phyloP scores from a whole-genome alignment of 1,284 basidiomycete genomes.

The Somion occarium region DNA sequence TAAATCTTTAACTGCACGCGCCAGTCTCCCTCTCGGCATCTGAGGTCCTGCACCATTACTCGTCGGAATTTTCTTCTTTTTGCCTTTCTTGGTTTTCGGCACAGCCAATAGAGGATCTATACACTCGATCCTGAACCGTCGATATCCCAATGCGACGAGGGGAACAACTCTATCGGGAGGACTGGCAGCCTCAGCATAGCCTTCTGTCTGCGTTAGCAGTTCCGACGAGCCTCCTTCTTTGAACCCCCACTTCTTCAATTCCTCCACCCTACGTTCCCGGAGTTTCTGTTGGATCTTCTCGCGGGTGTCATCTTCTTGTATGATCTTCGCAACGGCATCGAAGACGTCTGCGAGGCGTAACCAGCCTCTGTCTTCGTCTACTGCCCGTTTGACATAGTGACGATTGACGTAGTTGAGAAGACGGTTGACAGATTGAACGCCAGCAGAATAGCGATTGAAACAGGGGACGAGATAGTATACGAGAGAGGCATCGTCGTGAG shows the following conservation, averaged over 20 bases:
- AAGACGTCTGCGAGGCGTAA: slow-evolving; percentile 61
- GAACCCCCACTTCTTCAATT: slow-evolving; percentile 69
- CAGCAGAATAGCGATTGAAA: slow-evolving; percentile 63
- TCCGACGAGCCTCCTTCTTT: slow-evolving; percentile 45
- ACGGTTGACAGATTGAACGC: slow-evolving; percentile 60
- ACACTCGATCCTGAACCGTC: slow-evolving; percentile 66
- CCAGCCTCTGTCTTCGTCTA: slow-evolving; percentile 76
- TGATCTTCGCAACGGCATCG: slow-evolving; percentile 53
- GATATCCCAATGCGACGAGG: slow-evolving; percentile 55
- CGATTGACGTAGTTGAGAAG: slow-evolving; percentile 75
- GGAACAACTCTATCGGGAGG: slow-evolving; percentile 59
- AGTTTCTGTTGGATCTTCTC: slow-evolving; percentile 53
- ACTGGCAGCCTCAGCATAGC: slow-evolving; percentile 69
- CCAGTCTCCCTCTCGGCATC: slow-evolving; percentile 59
- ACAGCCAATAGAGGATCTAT: slow-evolving; percentile 63
- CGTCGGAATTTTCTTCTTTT: slow-evolving; percentile 35
- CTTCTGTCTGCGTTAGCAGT: slow-evolving; percentile 50
- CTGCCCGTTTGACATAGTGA: slow-evolving; percentile 70
- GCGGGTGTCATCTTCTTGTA: slow-evolving; percentile 46
- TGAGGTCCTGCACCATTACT: slow-evolving; percentile 27
- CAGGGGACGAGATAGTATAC: slow-evolving; percentile 64
- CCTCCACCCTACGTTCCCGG: slow-evolving; percentile 52
- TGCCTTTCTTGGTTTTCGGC: slow-evolving; percentile 57
- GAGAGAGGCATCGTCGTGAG: slow-evolving; percentile 60
- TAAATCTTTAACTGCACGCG: slow-evolving; percentile 59